Evolutionary conservation across 2,329 filamentous ascomycete genomes (phyloP).

Genomic region (Fusarium sp.): DNA sequence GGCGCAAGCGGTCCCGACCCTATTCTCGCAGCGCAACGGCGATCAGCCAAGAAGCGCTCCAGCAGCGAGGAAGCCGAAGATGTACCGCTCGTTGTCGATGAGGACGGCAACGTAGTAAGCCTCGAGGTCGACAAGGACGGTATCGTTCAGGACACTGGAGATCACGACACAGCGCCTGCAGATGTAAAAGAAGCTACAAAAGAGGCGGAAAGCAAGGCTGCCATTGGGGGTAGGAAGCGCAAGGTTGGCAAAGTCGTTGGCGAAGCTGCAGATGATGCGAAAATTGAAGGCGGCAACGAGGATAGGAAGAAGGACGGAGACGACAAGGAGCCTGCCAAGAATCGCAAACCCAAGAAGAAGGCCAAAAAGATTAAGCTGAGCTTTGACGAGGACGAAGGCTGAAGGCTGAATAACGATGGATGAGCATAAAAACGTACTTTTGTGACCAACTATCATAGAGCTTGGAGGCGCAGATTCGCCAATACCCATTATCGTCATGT

Average conservation of each 20-base stretch:
- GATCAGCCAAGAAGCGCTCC: constrained; percentile 63
- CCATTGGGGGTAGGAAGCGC: constrained; percentile 59
- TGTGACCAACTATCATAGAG: not conserved
- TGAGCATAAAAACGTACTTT: constrained; percentile 16
- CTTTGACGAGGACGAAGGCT: constrained; percentile 68
- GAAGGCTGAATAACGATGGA: constrained; percentile 52
- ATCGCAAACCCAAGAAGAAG: constrained; percentile 59
- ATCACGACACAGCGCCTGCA: constrained; percentile 33
- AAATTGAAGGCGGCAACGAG: constrained; percentile 16
- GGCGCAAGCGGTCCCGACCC: constrained; percentile 62
- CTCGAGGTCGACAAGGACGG: constrained; percentile 58
- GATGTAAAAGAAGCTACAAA: constrained; percentile 47
- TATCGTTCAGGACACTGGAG: constrained; percentile 48
- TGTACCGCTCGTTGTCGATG: constrained; percentile 77
- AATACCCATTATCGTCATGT: not conserved
- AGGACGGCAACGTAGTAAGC: constrained; percentile 71
- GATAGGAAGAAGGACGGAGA: constrained; percentile 28
- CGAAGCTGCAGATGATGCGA: constrained; percentile 45
- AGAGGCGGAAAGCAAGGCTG: constrained; percentile 43
- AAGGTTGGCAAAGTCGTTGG: constrained; percentile 56
- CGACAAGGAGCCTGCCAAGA: constrained; percentile 44
- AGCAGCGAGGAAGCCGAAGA: constrained; percentile 79
- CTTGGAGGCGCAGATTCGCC: not conserved
- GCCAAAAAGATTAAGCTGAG: constrained; percentile 73
- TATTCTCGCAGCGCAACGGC: constrained; percentile 58